Conservation (phyloP, 106 monocot species). For the Apostasia ramifera region DNA sequence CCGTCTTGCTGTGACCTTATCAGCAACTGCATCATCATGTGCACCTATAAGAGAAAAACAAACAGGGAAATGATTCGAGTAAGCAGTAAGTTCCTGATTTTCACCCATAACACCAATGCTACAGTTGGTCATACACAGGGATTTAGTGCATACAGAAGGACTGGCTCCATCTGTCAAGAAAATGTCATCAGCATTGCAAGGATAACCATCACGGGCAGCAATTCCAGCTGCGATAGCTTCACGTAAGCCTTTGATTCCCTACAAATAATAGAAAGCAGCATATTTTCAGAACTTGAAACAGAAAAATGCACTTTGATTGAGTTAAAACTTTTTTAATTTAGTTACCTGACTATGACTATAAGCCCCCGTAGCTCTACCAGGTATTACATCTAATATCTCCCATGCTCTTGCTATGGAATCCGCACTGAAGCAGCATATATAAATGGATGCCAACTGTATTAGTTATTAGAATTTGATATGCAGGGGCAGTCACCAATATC, state of each 20-base stretch:
- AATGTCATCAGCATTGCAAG: conserved; percentile 88
- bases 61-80: neutral
- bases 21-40: conserved; percentile 97
- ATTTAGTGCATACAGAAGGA: conserved; percentile 63
- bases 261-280: conserved; percentile 2
- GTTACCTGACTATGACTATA: conserved; percentile 95
- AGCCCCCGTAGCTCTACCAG: conserved; percentile 87
- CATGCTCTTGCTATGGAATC: conserved; percentile 83
- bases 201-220: conserved; percentile 78
- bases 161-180: conserved; percentile 97
- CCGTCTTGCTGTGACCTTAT: conserved; percentile 88
- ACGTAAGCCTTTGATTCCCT: conserved; percentile 93
- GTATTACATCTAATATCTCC: conserved; percentile 67
- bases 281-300: neutral
- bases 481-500: no score
- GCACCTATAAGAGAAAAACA: conserved; percentile 48
- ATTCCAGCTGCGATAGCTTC: conserved; percentile 95
- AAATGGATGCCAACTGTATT: neutral
- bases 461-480: neutral
- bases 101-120: neutral
- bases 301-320: neutral
- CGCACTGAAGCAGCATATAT: conserved; percentile 29
- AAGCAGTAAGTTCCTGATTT: neutral
- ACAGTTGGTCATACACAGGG: conserved; percentile 46
- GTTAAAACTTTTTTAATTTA: neutral